Conservation (phyloP, 129 eudicot species). For the Chrysanthemum seticuspe region DNA sequence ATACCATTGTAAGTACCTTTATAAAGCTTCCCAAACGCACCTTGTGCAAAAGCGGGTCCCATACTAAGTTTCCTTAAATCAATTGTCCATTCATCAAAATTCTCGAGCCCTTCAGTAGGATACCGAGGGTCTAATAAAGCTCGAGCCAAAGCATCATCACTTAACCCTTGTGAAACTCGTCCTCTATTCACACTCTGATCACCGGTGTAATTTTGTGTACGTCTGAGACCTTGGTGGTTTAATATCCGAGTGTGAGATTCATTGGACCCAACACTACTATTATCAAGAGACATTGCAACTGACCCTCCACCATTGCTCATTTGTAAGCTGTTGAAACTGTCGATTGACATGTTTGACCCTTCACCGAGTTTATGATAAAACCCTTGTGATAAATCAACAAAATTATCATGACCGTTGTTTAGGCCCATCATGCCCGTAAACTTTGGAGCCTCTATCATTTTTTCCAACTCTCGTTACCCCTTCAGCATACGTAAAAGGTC, state of each 20-base stretch:
- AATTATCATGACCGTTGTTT: slow-evolving; percentile 56
- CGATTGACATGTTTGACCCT: slow-evolving; percentile 86
- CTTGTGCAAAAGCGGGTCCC: slow-evolving; percentile 96
- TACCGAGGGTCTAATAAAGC: slow-evolving; percentile 67
- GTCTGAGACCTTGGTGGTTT: slow-evolving; percentile 82
- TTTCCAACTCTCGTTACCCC: slow-evolving; percentile 33
- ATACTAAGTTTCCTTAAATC: slow-evolving; percentile 73
- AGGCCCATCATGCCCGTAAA: slow-evolving; percentile 80
- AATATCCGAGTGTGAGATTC: slow-evolving; percentile 86
- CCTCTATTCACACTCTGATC: slow-evolving; percentile 68
- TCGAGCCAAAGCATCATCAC: slow-evolving; percentile 80
- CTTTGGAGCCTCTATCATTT: slow-evolving; percentile 87
- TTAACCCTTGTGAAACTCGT: slow-evolving; percentile 65
- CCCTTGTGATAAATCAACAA: slow-evolving; percentile 60
- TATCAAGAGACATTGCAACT: slow-evolving; percentile 93
- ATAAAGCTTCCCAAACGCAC: slow-evolving; percentile 90
- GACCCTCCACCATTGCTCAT: slow-evolving; percentile 90
- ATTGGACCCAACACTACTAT: slow-evolving; percentile 86
- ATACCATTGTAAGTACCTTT: slow-evolving; percentile 82
- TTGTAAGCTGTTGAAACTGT: slow-evolving; percentile 74
- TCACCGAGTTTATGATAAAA: slow-evolving; percentile 79
- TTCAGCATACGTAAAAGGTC: slow-evolving; percentile 40
- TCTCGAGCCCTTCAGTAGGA: slow-evolving; percentile 72
- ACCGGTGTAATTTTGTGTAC: slow-evolving; percentile 59
- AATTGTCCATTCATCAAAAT: slow-evolving; percentile 89